These are phyloP conservation scores for Irpex sp. DNA, from an alignment of 1,284 basidiomycete species.

Conservation along the genomic window DNA sequence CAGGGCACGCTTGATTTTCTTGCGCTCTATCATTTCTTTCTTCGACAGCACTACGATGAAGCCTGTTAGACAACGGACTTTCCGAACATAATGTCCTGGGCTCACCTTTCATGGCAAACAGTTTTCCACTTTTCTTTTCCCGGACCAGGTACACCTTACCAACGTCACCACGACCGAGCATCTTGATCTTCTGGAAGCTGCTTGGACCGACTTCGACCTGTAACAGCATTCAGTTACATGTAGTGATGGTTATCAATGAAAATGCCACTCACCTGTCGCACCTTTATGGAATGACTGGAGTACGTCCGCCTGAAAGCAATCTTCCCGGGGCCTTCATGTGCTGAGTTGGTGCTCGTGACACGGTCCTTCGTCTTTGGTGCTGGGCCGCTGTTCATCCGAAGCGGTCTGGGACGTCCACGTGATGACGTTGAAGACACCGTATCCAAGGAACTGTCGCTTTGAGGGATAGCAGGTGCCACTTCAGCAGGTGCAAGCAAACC, in stretches of 20 bases:
- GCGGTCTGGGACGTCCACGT: conserved; percentile 37
- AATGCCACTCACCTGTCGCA: conserved; percentile 63
- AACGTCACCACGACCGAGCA: conserved; percentile 94
- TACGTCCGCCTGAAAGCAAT: conserved; percentile 89
- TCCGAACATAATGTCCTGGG: conserved; percentile 10
- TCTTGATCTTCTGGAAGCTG: conserved; percentile 91
- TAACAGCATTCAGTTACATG: conserved; percentile 6
- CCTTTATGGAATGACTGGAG: conserved; percentile 96
- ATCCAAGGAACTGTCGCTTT: conserved; percentile 62
- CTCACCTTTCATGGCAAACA: conserved; percentile 95
- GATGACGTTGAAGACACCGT: conserved; percentile 70
- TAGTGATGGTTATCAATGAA: conserved; percentile 1
- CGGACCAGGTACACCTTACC: conserved; percentile 93
- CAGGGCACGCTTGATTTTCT: conserved; percentile 95
- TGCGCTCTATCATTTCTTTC: conserved; percentile 97
- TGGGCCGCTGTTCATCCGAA: conserved; percentile 20
- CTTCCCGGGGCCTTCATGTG: conserved; percentile 48
- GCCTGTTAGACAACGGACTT: conserved; percentile 1
- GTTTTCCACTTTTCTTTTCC: conserved; percentile 91
- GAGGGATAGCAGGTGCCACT: conserved; percentile 42
- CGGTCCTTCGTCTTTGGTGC: conserved; percentile 35
- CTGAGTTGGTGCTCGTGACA: conserved; percentile 34
- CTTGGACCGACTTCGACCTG: conserved; percentile 87
- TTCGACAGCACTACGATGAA: conserved; percentile 76
- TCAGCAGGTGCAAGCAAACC: conserved; percentile 71